Conservation (phyloP, 1,139 yeast genomes). For the Protomyces lactucae-debilis region DNA sequence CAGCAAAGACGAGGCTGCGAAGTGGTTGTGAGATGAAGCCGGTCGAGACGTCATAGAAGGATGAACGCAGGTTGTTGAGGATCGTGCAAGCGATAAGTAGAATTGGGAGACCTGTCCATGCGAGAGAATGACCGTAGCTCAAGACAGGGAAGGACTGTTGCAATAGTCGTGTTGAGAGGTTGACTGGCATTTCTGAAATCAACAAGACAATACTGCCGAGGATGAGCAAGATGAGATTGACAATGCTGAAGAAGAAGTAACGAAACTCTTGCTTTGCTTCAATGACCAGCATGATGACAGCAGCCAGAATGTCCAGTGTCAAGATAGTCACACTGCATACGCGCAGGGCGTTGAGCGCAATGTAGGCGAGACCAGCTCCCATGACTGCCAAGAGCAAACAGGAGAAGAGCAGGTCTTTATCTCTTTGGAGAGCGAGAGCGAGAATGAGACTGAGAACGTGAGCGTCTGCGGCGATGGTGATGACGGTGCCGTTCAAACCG, state of each 20-base stretch:
- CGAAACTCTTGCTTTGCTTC: slow-evolving; percentile 1
- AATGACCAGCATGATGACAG: slow-evolving; percentile 2
- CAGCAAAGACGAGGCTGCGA: background rate
- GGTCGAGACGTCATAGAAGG: background rate
- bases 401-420: background rate
- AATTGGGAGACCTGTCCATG: slow-evolving; percentile 22
- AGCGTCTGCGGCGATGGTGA: too few species aligned
- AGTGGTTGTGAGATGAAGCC: background rate
- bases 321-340: slow-evolving; percentile 3
- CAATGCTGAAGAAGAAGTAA: slow-evolving; percentile 7
- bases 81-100: background rate
- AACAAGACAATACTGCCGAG: background rate
- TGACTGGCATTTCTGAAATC: slow-evolving; percentile 4
- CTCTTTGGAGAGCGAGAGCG: too few species aligned
- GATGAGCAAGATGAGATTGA: background rate
- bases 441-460: too few species aligned
- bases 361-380: slow-evolving; percentile 6
- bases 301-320: slow-evolving; percentile 3
- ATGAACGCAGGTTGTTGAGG: background rate
- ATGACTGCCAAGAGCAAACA: background rate
- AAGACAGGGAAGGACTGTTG: slow-evolving; percentile 1
- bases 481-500: too few species aligned
- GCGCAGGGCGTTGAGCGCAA: slow-evolving; percentile 19
- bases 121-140: slow-evolving; percentile 1
- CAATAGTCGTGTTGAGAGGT: background rate